phyloP scores from a whole-genome alignment of 345 rosid genomes.

The Brassica cretica region DNA sequence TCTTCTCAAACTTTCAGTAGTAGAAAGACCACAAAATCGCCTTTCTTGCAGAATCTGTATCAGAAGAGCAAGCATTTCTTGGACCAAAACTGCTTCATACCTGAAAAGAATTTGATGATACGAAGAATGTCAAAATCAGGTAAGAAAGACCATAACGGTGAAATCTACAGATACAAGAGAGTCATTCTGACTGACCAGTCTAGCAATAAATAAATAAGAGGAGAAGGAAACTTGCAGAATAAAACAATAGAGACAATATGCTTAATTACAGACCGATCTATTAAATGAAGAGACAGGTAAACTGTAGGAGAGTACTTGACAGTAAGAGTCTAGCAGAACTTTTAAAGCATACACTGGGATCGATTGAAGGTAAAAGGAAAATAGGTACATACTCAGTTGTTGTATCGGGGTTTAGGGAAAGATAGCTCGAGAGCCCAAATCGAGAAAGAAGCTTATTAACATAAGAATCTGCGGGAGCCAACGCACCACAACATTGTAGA shows the following conservation, averaged over 20 bases:
- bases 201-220: constrained; percentile 10
- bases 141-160: constrained; percentile 9
- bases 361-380: neutral
- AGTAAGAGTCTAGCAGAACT: constrained; percentile 20
- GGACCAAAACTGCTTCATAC: constrained; percentile 79
- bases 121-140: constrained; percentile 21
- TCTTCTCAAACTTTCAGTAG: constrained; percentile 80
- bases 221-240: neutral
- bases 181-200: constrained; percentile 11
- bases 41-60: constrained; percentile 91
- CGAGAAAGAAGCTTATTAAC: constrained; percentile 71
- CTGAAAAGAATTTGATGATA: constrained; percentile 47
- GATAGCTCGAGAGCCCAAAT: constrained; percentile 74
- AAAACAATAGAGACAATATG: constrained; percentile 9
- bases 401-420: constrained; percentile 52
- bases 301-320: constrained; percentile 20
- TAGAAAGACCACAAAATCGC: constrained; percentile 73
- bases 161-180: constrained; percentile 14
- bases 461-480: constrained; percentile 87
- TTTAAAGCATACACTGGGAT: constrained; percentile 9
- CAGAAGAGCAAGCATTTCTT: constrained; percentile 86
- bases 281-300: constrained; percentile 8
- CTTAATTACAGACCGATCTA: constrained; percentile 1
- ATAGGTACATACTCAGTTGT: constrained; percentile 61
- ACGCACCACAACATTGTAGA: constrained; percentile 94